Conservation (phyloP, 352 stramenopile species). For the Phytophthora idaei region DNA sequence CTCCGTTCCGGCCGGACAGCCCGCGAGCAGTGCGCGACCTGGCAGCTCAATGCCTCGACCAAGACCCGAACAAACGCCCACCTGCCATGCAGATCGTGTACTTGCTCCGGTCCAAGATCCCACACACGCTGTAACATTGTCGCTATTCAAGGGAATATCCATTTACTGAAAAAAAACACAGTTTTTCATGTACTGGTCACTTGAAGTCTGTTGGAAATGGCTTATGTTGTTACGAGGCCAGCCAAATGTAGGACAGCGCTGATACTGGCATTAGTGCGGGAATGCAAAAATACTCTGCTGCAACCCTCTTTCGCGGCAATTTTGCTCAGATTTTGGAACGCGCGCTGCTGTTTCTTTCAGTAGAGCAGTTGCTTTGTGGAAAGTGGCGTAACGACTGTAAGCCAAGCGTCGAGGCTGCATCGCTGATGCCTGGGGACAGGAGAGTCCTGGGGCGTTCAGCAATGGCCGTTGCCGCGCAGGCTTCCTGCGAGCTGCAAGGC, state of each 20-base stretch:
- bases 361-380: constrained; percentile 23
- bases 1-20: constrained; percentile 47
- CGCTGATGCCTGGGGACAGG: constrained; percentile 1
- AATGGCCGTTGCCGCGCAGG: constrained; percentile 27
- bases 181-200: constrained; percentile 19
- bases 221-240: not conserved
- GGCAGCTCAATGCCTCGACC: constrained; percentile 42
- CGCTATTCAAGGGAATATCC: not conserved
- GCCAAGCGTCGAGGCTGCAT: constrained; percentile 33
- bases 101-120: constrained; percentile 52
- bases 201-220: not conserved
- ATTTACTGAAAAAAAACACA: constrained; percentile 18
- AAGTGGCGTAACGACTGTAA: constrained; percentile 30
- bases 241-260: too few relatives aligned
- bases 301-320: not conserved
- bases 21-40: constrained; percentile 43
- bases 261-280: too few relatives aligned
- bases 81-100: constrained; percentile 54
- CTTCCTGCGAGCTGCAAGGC: constrained; percentile 15
- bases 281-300: not conserved
- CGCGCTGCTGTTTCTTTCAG: constrained; percentile 21
- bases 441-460: constrained; percentile 26
- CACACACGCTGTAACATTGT: constrained; percentile 35
- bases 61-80: constrained; percentile 47
- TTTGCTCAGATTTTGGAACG: constrained; percentile 14